These are phyloP conservation scores for Lachnellula subtilissima DNA, from an alignment of 2,329 filamentous ascomycete species.

Conservation along the genomic window DNA sequence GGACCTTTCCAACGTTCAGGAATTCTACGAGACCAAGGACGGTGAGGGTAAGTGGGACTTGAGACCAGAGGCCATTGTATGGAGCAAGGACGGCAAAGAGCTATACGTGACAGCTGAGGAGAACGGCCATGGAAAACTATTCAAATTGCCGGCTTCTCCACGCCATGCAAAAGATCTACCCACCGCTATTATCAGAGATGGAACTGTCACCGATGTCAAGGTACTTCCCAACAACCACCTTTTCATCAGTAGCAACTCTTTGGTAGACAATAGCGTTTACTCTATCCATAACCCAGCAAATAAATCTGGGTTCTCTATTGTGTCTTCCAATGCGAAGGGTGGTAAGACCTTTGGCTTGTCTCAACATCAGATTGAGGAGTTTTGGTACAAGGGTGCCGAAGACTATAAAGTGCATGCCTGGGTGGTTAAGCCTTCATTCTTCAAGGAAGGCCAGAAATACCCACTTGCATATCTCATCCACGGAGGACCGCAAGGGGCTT, in stretches of 20 bases:
- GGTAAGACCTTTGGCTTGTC: slow-evolving; percentile 65
- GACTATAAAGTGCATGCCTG: slow-evolving; percentile 64
- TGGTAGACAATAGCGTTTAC: slow-evolving; percentile 70
- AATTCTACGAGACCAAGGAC: slow-evolving; percentile 58
- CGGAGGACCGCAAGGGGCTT: slow-evolving; percentile 51
- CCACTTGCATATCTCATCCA: slow-evolving; percentile 77
- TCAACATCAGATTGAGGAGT: slow-evolving; percentile 57
- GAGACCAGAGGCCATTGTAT: slow-evolving; percentile 51
- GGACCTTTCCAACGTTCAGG: slow-evolving; percentile 52
- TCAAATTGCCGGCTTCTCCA: slow-evolving; percentile 54
- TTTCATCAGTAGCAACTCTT: slow-evolving; percentile 62
- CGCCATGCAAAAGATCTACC: slow-evolving; percentile 45
- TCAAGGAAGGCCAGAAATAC: slow-evolving; percentile 65
- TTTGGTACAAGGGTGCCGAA: slow-evolving; percentile 64
- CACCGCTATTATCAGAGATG: slow-evolving; percentile 45
- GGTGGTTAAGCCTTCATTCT: slow-evolving; percentile 59
- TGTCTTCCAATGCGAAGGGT: slow-evolving; percentile 62
- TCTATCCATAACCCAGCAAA: slow-evolving; percentile 43
- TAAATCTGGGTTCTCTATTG: slow-evolving; percentile 33
- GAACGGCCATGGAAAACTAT: slow-evolving; percentile 57
- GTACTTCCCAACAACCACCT: slow-evolving; percentile 48
- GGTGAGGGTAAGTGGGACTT: slow-evolving; percentile 60
- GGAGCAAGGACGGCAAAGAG: slow-evolving; percentile 54
- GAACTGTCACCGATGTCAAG: slow-evolving; percentile 49
- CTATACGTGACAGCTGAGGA: slow-evolving; percentile 74